phyloP scores from a whole-genome alignment of 2,329 filamentous ascomycete species.

The Stagonosporopsis vannaccii region DNA sequence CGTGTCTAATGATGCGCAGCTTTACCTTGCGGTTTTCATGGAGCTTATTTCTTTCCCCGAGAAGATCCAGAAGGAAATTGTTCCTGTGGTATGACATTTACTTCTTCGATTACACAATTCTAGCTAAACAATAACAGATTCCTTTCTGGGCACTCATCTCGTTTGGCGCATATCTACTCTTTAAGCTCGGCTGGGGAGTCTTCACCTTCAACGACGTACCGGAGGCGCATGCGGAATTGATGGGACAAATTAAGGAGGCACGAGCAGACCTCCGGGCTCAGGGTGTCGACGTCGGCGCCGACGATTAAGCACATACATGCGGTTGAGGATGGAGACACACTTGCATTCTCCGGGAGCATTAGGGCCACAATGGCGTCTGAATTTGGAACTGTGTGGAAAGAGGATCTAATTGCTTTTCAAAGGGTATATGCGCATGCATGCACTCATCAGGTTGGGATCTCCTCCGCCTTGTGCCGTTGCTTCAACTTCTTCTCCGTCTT shows the following conservation, averaged over 20 bases:
- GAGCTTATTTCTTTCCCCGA: slow-evolving; percentile 81
- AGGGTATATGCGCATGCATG: slow-evolving; percentile 22
- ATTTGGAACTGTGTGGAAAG: slow-evolving; percentile 4
- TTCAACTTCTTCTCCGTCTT: slow-evolving; percentile 91
- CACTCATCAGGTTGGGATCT: slow-evolving; percentile 43
- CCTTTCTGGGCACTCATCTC: slow-evolving; percentile 92
- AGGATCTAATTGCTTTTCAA: slow-evolving; percentile 13
- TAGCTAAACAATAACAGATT: slow-evolving; percentile 63
- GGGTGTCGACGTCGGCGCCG: slow-evolving; percentile 78
- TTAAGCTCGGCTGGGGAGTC: slow-evolving; percentile 89
- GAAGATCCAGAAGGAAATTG: slow-evolving; percentile 80
- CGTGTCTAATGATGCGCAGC: slow-evolving; percentile 59
- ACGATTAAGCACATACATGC: slow-evolving; percentile 3
- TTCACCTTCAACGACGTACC: slow-evolving; percentile 97
- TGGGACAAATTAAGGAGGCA: slow-evolving; percentile 81
- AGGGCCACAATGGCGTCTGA: slow-evolving; percentile 12
- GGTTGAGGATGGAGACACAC: not conserved
- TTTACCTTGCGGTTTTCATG: slow-evolving; percentile 88
- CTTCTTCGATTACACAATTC: not conserved
- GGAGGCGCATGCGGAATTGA: slow-evolving; percentile 86
- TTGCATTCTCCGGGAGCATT: slow-evolving; percentile 17
- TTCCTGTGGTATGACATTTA: slow-evolving; percentile 79
- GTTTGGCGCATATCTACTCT: slow-evolving; percentile 90
- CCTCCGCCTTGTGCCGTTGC: slow-evolving; percentile 70
- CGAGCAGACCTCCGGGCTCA: slow-evolving; percentile 75